Percentiles rank a stretch among this genome's conserved stretches.
These are phyloP conservation scores for Boechera stricta DNA, from an alignment of 345 rosid genomes.

Conservation along the genomic window DNA sequence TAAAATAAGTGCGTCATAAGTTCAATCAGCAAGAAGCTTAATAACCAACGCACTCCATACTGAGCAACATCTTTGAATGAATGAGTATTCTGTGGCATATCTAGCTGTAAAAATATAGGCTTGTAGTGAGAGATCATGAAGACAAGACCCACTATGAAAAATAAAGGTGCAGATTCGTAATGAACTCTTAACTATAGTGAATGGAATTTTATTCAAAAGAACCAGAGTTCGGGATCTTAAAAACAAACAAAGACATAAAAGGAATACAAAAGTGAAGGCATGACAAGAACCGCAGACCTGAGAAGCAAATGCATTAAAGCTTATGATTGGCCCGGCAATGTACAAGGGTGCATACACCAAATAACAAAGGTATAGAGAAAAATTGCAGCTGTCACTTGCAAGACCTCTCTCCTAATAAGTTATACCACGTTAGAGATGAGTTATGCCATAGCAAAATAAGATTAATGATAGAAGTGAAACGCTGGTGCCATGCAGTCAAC, in stretches of 20 bases:
- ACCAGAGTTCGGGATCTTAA: neutral
- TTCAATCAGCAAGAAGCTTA: constrained; percentile 78
- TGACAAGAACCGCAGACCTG: constrained; percentile 61
- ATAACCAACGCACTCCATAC: constrained; percentile 83
- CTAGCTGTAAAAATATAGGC: constrained; percentile 56
- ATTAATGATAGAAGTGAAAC: constrained; percentile 8
- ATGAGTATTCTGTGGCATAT: constrained; percentile 67
- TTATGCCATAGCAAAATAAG: neutral
- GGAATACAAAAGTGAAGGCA: constrained; percentile 2
- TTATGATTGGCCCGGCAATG: constrained; percentile 87
- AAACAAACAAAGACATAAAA: constrained; percentile 5
- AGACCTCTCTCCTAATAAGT: constrained; percentile 65
- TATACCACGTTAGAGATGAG: constrained; percentile 33
- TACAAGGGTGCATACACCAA: constrained; percentile 91
- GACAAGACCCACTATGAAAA: neutral
- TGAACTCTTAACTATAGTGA: neutral
- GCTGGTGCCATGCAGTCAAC: constrained; percentile 22
- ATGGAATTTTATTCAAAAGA: constrained; percentile 1
- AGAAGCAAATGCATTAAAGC: constrained; percentile 91
- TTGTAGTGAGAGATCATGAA: constrained; percentile 21
- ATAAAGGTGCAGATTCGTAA: neutral
- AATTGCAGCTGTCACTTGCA: constrained; percentile 50
- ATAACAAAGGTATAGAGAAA: constrained; percentile 71
- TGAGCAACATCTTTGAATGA: constrained; percentile 56
- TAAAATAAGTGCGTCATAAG: constrained; percentile 75